These are phyloP conservation scores for Eimeria maxima DNA, from an alignment of 169 alveolate genomes.

Conservation along the genomic window DNA sequence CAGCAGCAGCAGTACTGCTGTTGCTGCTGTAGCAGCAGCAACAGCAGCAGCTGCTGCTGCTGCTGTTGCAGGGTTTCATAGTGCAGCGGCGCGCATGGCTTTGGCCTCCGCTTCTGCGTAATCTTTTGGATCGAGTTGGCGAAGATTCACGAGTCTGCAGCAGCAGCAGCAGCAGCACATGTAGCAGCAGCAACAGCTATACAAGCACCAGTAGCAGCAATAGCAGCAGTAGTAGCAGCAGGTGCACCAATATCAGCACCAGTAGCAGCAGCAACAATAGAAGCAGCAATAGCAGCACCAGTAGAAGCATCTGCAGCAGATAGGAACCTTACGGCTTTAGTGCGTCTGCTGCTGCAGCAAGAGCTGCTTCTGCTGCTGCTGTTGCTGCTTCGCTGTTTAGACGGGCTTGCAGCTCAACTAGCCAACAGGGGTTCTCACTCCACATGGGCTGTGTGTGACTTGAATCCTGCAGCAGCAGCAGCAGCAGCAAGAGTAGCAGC, in stretches of 20 bases:
- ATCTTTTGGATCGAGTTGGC: slow-evolving; percentile 17
- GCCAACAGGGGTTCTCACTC: neutral
- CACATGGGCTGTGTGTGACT: slow-evolving; percentile 11
- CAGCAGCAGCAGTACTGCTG: neutral
- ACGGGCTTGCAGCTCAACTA: slow-evolving; percentile 28
- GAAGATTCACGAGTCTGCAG: slow-evolving; percentile 1
- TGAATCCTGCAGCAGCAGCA: slow-evolving; percentile 8
- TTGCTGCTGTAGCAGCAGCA: slow-evolving; percentile 24
- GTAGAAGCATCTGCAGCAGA: neutral
- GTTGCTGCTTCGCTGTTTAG: slow-evolving; percentile 13
- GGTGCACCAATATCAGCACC: neutral
- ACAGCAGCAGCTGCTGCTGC: slow-evolving; percentile 15
- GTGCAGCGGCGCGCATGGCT: slow-evolving; percentile 15
- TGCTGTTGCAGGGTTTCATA: slow-evolving; percentile 38
- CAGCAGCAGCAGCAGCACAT: slow-evolving; percentile 6
- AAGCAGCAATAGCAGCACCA: neutral
- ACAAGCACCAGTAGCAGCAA: neutral
- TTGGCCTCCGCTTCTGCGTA: slow-evolving; percentile 1
- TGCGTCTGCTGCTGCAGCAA: slow-evolving; percentile 15
- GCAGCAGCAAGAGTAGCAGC: slow-evolving; percentile 14
- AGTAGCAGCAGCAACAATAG: neutral
- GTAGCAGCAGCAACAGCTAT: neutral
- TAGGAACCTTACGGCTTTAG: neutral
- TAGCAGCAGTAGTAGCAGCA: slow-evolving; percentile 1
- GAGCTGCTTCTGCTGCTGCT: slow-evolving; percentile 61